Conservation (phyloP, 306 rosid species). For the Prunus mume region DNA sequence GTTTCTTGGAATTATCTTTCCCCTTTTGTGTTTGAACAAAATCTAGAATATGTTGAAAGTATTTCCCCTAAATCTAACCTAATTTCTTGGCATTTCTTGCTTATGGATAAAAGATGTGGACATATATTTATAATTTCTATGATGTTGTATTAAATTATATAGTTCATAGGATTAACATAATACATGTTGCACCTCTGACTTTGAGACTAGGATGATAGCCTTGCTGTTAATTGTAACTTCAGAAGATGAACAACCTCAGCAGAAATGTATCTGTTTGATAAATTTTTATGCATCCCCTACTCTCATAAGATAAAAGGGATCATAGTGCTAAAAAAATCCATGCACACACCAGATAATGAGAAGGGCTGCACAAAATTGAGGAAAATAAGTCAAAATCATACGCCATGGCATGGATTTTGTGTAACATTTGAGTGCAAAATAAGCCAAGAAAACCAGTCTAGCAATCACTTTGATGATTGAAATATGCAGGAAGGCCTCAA, state of each 20-base stretch:
- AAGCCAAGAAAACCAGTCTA: neutral
- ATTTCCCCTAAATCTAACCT: neutral
- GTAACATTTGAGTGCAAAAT: neutral
- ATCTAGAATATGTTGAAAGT: neutral
- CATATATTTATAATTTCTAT: neutral
- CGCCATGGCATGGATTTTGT: neutral
- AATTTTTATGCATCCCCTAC: neutral
- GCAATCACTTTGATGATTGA: neutral
- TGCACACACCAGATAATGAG: neutral
- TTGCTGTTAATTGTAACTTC: neutral
- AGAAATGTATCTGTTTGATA: neutral
- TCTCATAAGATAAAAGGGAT: neutral
- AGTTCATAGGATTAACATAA: neutral
- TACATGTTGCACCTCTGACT: neutral
- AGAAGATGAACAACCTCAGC: constrained; percentile 6
- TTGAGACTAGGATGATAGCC: neutral
- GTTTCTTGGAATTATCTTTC: too few species aligned
- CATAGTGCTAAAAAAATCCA: neutral
- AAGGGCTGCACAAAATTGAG: neutral
- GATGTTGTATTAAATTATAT: neutral
- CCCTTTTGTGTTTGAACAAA: too few species aligned
- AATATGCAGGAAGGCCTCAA: neutral
- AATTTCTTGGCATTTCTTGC: neutral
- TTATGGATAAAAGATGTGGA: neutral
- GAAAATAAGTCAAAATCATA: neutral